Conservation (phyloP, 352 stramenopile genomes). For the Pythium rhizo-oryzae region DNA sequence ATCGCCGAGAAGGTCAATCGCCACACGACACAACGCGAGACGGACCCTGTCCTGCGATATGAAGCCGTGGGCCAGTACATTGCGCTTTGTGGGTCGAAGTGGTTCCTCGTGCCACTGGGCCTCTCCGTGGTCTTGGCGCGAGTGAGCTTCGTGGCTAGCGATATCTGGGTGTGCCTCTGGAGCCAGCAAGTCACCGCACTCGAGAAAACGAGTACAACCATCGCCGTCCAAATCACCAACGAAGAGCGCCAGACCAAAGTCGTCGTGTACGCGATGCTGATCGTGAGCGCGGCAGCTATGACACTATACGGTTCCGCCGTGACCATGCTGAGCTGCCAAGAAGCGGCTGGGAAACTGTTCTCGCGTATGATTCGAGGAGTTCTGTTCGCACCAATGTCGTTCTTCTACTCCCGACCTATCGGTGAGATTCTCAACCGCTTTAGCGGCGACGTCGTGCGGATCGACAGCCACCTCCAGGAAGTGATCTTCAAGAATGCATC, state of each 20-base stretch:
- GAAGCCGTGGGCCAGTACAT: slow-evolving; percentile 15
- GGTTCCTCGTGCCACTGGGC: slow-evolving; percentile 25
- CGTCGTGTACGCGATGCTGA: slow-evolving; percentile 26
- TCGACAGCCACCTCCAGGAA: slow-evolving; percentile 22
- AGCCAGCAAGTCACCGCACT: slow-evolving; percentile 19
- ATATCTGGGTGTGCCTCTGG: slow-evolving; percentile 33
- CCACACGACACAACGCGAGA: slow-evolving; percentile 1
- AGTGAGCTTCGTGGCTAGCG: slow-evolving; percentile 18
- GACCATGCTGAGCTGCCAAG: slow-evolving; percentile 16
- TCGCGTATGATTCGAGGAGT: slow-evolving; percentile 20
- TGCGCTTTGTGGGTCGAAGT: slow-evolving; percentile 21
- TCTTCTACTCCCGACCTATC: slow-evolving; percentile 39
- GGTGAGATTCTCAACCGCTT: slow-evolving; percentile 43
- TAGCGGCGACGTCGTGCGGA: slow-evolving; percentile 35
- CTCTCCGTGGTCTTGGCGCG: slow-evolving; percentile 16
- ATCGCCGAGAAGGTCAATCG: slow-evolving; percentile 11
- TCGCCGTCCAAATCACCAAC: not conserved
- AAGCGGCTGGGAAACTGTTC: slow-evolving; percentile 21
- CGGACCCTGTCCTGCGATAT: slow-evolving; percentile 7
- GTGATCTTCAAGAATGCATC: slow-evolving; percentile 18
- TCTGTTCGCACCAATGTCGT: slow-evolving; percentile 36
- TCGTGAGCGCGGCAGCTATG: slow-evolving; percentile 18
- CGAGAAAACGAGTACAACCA: not conserved
- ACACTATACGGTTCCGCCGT: slow-evolving; percentile 26
- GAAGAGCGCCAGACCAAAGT: slow-evolving; percentile 22